These are phyloP conservation scores for Aspergillus aculeatinus DNA, from an alignment of 2,329 filamentous ascomycete species.

Conservation along the genomic window DNA sequence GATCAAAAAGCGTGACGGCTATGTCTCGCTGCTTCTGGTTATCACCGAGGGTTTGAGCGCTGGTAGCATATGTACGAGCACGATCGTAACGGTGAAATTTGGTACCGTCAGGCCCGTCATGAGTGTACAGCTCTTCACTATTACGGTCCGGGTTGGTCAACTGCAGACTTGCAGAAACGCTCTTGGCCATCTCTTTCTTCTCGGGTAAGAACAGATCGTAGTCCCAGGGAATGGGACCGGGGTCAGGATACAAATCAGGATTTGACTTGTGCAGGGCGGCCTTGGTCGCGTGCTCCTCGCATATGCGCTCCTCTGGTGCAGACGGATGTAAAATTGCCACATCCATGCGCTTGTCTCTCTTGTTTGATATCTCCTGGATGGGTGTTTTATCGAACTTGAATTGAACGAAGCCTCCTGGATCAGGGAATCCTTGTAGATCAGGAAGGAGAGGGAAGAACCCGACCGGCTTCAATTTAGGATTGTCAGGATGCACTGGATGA, in stretches of 20 bases:
- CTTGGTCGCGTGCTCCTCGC: slow-evolving; percentile 50
- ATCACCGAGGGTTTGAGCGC: slow-evolving; percentile 51
- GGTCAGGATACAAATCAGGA: slow-evolving; percentile 51
- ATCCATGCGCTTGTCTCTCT: slow-evolving; percentile 60
- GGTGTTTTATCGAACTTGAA: slow-evolving; percentile 64
- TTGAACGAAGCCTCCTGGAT: slow-evolving; percentile 59
- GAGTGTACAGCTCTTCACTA: slow-evolving; percentile 51
- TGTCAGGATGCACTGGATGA: slow-evolving; percentile 59
- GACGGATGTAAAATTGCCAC: slow-evolving; percentile 57
- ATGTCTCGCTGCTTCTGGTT: slow-evolving; percentile 57
- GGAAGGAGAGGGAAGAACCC: slow-evolving; percentile 62
- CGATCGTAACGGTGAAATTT: slow-evolving; percentile 57
- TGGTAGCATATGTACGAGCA: slow-evolving; percentile 61
- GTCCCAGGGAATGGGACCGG: slow-evolving; percentile 55
- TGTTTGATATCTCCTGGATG: slow-evolving; percentile 46
- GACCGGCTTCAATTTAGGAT: slow-evolving; percentile 56
- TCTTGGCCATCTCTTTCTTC: slow-evolving; percentile 46
- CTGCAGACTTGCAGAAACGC: slow-evolving; percentile 58
- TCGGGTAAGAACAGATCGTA: slow-evolving; percentile 61
- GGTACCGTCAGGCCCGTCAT: slow-evolving; percentile 43
- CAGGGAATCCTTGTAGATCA: slow-evolving; percentile 60
- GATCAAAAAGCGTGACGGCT: slow-evolving; percentile 59
- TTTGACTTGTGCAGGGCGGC: slow-evolving; percentile 50
- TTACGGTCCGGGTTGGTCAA: slow-evolving; percentile 54
- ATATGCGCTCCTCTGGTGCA: slow-evolving; percentile 49